Percentiles rank a stretch among this genome's conserved stretches.
Conservation (phyloP, 345 rosid species). For the Syzygium oleosum region DNA sequence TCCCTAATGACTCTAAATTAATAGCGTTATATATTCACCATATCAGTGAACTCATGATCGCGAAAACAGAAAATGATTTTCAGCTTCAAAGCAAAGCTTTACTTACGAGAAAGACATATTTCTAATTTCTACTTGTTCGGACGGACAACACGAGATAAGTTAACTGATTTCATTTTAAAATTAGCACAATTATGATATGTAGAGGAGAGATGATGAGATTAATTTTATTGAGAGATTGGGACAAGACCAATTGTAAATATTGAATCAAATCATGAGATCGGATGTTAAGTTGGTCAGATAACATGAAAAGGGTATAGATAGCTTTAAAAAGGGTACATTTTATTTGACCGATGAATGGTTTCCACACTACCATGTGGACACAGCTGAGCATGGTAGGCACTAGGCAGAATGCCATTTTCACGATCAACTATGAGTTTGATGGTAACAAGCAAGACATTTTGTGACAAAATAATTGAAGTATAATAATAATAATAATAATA, state of each 20-base stretch:
- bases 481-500: not conserved
- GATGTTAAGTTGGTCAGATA: not conserved
- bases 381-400: not conserved
- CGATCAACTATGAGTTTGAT: not conserved
- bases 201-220: not conserved
- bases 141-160: not conserved
- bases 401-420: not conserved
- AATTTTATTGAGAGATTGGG: too few relatives aligned
- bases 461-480: not conserved
- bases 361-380: not conserved
- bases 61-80: not conserved
- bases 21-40: fast-evolving
- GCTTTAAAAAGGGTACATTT: too few relatives aligned
- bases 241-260: not conserved
- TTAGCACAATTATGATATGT: not conserved
- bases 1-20: not conserved
- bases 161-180: fast-evolving
- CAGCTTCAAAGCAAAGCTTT: fast-evolving
- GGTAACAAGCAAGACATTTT: not conserved
- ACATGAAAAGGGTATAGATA: not conserved
- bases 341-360: not conserved
- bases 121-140: not conserved
- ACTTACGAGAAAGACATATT: not conserved
- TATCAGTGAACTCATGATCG: fast-evolving
- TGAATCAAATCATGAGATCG: not conserved